These are phyloP conservation scores for Vigna unguiculata DNA, from an alignment of 306 rosid species.

Conservation along the genomic window DNA sequence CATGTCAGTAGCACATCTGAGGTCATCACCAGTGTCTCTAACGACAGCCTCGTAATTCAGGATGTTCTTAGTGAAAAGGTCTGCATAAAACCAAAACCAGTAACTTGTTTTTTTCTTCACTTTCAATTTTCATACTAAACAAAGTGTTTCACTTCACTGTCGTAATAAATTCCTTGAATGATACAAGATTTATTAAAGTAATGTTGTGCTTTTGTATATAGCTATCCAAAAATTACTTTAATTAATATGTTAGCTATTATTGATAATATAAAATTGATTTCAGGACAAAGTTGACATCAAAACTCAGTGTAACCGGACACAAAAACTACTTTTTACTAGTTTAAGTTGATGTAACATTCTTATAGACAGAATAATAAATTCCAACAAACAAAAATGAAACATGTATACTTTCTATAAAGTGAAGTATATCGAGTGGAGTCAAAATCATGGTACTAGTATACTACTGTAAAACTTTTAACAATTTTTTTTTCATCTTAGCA, in stretches of 20 bases:
- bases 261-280: too few relatives aligned
- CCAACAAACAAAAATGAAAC: background rate
- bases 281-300: background rate
- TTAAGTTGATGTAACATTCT: background rate
- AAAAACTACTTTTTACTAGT: background rate
- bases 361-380: background rate
- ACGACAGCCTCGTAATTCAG: constrained; percentile 83
- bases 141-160: background rate
- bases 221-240: too few relatives aligned
- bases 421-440: background rate
- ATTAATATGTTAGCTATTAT: too few relatives aligned
- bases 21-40: constrained; percentile 85
- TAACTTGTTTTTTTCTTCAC: background rate
- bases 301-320: background rate
- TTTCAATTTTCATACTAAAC: background rate
- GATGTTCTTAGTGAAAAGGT: constrained; percentile 93
- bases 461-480: background rate
- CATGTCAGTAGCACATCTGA: constrained; percentile 93
- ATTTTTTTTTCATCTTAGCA: background rate
- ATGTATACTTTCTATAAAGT: background rate
- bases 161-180: background rate
- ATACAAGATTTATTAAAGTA: background rate
- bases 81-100: background rate
- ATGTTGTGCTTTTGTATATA: too few relatives aligned
- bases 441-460: background rate